Percentiles rank a stretch among this genome's conserved stretches.
phyloP scores from a whole-genome alignment of 495 filamentous ascomycete species.

The Oidiodendron maius region DNA sequence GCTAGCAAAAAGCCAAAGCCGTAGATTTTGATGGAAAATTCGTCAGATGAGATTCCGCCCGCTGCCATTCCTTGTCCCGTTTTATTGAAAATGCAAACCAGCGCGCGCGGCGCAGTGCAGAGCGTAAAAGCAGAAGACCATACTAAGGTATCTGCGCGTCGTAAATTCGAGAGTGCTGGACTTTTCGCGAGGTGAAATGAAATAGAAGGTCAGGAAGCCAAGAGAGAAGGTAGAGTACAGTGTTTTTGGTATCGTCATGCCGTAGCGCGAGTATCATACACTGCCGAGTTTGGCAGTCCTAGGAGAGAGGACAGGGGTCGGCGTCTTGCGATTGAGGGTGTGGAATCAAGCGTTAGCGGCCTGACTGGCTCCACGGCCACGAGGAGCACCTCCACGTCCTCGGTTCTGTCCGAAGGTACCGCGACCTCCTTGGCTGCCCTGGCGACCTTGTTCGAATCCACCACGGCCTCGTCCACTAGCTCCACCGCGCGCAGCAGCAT shows the following conservation, averaged over 20 bases:
- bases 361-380: conserved; percentile 38
- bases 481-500: conserved; percentile 52
- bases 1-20: not conserved
- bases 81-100: conserved; percentile 7
- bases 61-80: not conserved
- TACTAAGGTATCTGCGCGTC: not conserved
- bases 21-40: conserved; percentile 3
- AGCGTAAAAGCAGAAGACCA: conserved; percentile 3
- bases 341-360: conserved; percentile 30
- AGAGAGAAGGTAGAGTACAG: conserved; percentile 21
- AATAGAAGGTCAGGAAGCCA: not conserved
- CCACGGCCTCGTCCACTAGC: conserved; percentile 60
- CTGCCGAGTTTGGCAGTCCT: conserved; percentile 11
- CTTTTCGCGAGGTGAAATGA: conserved; percentile 5
- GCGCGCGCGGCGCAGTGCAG: not conserved
- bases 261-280: conserved; percentile 20
- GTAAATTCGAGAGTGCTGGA: conserved; percentile 1
- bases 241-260: conserved; percentile 9
- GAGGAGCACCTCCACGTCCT: conserved; percentile 37
- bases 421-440: conserved; percentile 49
- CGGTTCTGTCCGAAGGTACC: conserved; percentile 62
- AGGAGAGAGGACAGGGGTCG: not conserved
- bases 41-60: not conserved
- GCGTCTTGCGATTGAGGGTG: not conserved
- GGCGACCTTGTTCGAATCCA: conserved; percentile 46